phyloP scores from a whole-genome alignment of 192 early-diverging fungal species.

The Chytriomyces confervae region DNA sequence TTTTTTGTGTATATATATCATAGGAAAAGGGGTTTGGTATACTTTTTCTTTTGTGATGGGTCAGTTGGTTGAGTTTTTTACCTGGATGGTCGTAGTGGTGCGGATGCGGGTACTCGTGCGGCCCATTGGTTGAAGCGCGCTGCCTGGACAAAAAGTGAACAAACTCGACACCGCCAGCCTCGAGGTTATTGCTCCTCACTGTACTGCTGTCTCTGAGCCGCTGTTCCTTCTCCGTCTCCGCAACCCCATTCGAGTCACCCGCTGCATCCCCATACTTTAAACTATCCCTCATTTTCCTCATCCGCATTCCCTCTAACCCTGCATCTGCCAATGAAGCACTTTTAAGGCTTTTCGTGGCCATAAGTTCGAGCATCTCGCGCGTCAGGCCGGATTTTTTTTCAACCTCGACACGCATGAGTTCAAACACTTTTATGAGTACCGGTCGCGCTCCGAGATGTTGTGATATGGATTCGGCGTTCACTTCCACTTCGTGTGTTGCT shows the following conservation, averaged over 20 bases:
- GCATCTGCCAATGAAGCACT: slow-evolving; percentile 10
- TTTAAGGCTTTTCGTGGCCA: neutral
- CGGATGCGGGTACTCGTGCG: slow-evolving; percentile 19
- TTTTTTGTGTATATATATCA: too few species aligned
- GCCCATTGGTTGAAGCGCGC: neutral
- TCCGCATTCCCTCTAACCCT: neutral
- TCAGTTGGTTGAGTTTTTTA: neutral
- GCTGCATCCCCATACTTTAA: neutral
- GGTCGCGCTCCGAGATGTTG: neutral
- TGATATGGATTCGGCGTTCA: neutral
- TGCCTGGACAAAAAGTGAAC: neutral
- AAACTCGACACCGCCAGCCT: neutral
- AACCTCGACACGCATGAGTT: slow-evolving; percentile 19
- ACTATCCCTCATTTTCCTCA: neutral
- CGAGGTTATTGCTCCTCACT: neutral
- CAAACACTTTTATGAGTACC: slow-evolving; percentile 7
- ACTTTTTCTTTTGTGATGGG: too few species aligned
- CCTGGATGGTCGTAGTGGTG: slow-evolving; percentile 30
- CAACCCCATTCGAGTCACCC: neutral
- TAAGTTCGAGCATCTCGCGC: slow-evolving; percentile 17
- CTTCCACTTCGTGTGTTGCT: slow-evolving; percentile 4
- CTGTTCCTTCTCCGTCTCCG: neutral
- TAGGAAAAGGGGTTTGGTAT: neutral
- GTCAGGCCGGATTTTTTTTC: slow-evolving; percentile 18
- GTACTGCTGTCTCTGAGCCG: neutral